Evolutionary conservation across 345 rosid species (phyloP).

Genomic region (Eutrema yunnanense): DNA sequence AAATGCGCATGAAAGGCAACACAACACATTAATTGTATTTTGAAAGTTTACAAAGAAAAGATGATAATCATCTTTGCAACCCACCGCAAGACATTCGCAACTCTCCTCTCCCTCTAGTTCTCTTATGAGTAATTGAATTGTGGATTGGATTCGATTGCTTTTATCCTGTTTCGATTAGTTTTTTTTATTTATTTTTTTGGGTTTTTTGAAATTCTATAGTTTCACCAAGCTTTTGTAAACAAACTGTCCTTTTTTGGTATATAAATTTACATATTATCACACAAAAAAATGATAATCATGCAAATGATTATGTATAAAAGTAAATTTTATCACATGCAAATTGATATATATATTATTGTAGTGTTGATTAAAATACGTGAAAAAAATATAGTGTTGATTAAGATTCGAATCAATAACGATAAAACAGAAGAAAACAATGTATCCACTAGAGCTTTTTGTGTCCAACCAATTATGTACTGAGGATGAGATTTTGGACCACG

Average conservation of each 20-base stretch:
- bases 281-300: neutral
- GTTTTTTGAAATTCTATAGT: too few species aligned
- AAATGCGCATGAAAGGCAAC: neutral
- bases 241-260: too few species aligned
- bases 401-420: constrained; percentile 23
- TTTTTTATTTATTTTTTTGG: too few species aligned
- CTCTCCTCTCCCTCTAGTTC: too few species aligned
- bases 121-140: too few species aligned
- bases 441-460: constrained; percentile 18
- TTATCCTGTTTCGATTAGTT: too few species aligned
- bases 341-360: neutral
- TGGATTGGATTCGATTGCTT: too few species aligned
- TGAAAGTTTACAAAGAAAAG: neutral
- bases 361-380: neutral
- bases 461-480: constrained; percentile 27
- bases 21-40: neutral
- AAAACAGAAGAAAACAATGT: constrained; percentile 25
- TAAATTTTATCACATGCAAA: neutral
- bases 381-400: neutral
- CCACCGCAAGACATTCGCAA: too few species aligned
- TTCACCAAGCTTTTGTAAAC: too few species aligned
- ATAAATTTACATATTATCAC: too few species aligned
- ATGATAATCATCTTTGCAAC: neutral
- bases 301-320: constrained; percentile 1
- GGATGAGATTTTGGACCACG: constrained; percentile 32